A percentile compares a stretch with the other conserved stretches of the same genome.
These are phyloP conservation scores for Auriscalpium orientale DNA, from an alignment of 768 basidiomycete species.

Conservation along the genomic window DNA sequence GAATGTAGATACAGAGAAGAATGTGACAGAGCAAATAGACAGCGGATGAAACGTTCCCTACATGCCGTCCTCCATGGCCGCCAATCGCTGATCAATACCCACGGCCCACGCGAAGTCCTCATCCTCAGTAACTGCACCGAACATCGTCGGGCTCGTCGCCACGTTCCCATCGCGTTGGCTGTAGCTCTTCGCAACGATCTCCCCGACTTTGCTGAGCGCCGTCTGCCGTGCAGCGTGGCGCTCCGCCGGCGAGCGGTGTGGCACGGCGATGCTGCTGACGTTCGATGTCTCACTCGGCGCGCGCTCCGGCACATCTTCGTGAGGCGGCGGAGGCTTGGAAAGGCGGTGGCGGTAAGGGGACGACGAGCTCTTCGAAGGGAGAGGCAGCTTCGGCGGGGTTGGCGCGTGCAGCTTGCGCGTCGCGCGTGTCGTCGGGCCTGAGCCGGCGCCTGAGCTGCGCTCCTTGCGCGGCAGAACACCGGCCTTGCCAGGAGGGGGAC, in stretches of 20 bases:
- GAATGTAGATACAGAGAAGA: too few relatives aligned
- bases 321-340: constrained; percentile 11
- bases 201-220: constrained; percentile 22
- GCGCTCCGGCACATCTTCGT: neutral
- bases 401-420: neutral
- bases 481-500: constrained; percentile 1
- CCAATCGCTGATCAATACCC: constrained; percentile 16
- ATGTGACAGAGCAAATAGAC: too few relatives aligned
- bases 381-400: constrained; percentile 7
- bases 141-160: constrained; percentile 15
- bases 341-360: constrained; percentile 16
- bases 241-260: constrained; percentile 18
- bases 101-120: constrained; percentile 2
- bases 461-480: neutral
- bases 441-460: neutral
- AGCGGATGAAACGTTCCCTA: neutral
- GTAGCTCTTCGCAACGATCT: constrained; percentile 22
- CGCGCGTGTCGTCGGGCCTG: neutral
- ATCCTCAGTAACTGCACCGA: constrained; percentile 10
- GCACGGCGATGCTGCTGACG: constrained; percentile 6
- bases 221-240: constrained; percentile 19
- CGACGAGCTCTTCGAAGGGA: constrained; percentile 10
- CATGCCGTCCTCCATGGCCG: neutral
- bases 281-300: neutral
- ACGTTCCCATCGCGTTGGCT: constrained; percentile 15